These are phyloP conservation scores for Tricholoma furcatifolium DNA, from an alignment of 768 basidiomycete genomes.

Conservation along the genomic window DNA sequence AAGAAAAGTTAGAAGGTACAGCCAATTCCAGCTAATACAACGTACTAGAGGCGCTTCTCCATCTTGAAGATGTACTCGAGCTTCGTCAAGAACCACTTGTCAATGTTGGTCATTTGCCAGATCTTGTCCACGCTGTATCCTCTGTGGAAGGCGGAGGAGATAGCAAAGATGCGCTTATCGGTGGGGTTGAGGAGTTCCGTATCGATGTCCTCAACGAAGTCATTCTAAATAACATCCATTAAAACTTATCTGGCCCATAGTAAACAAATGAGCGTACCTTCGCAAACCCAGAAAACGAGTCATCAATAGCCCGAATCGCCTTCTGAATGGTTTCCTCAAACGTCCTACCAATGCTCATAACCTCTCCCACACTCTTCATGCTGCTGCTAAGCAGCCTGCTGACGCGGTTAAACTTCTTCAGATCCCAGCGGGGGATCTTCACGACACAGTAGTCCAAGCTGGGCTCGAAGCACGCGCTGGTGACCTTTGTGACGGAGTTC, in stretches of 20 bases:
- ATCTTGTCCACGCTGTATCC: conserved; percentile 96
- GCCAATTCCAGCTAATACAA: conserved; percentile 15
- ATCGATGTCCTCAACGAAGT: conserved; percentile 87
- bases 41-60: conserved; percentile 76
- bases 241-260: background rate
- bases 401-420: conserved; percentile 97
- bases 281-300: conserved; percentile 90
- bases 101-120: conserved; percentile 97
- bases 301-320: conserved; percentile 95
- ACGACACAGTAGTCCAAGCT: conserved; percentile 96
- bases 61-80: conserved; percentile 81
- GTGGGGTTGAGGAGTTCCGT: conserved; percentile 93
- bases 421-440: conserved; percentile 98
- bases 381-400: conserved; percentile 87
- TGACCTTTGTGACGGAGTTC: conserved; percentile 96
- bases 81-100: conserved; percentile 96
- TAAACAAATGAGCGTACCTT: conserved; percentile 44
- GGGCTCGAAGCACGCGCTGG: conserved; percentile 97
- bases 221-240: conserved; percentile 53
- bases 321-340: conserved; percentile 99
- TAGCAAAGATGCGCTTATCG: conserved; percentile 96
- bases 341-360: conserved; percentile 98
- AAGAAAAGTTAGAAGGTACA: conserved; percentile 6
- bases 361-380: conserved; percentile 99
- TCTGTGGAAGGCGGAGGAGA: conserved; percentile 88